Percentiles rank a stretch among this genome's conserved stretches.
phyloP scores from a whole-genome alignment of 306 rosid species.

The Ammopiptanthus mongolicus region DNA sequence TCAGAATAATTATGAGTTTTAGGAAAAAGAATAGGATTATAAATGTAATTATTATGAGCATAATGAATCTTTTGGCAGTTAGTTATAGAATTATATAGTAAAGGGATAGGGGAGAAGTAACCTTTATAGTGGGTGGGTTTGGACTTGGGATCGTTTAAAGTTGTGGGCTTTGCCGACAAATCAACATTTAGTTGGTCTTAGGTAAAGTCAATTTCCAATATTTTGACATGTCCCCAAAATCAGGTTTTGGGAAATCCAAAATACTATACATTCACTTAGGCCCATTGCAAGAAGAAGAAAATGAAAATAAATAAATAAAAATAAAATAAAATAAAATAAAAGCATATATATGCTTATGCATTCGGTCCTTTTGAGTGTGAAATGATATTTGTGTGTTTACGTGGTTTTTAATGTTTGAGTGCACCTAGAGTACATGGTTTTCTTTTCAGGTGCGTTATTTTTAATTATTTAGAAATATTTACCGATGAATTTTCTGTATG shows the following conservation, averaged over 20 bases:
- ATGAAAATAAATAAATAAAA: background rate
- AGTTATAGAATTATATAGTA: background rate
- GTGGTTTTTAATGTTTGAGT: background rate
- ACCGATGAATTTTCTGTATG: background rate
- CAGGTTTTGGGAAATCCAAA: background rate
- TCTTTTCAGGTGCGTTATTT: conserved; percentile 15
- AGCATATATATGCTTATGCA: background rate
- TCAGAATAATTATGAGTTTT: background rate
- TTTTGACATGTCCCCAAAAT: background rate
- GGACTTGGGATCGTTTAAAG: background rate
- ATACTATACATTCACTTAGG: background rate
- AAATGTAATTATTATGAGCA: background rate
- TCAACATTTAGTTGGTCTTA: background rate
- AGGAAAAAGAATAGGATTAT: background rate
- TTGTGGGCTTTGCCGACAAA: background rate
- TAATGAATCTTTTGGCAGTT: background rate
- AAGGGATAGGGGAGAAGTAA: background rate
- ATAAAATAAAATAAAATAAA: background rate
- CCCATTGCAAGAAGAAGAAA: background rate
- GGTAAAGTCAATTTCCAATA: background rate
- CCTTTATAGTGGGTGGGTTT: background rate
- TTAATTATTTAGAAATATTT: background rate
- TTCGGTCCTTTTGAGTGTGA: background rate
- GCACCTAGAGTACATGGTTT: background rate
- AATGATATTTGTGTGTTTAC: background rate